Evolutionary conservation across 179 eudicot genomes (phyloP).

Genomic region (Beta corolliflora): DNA sequence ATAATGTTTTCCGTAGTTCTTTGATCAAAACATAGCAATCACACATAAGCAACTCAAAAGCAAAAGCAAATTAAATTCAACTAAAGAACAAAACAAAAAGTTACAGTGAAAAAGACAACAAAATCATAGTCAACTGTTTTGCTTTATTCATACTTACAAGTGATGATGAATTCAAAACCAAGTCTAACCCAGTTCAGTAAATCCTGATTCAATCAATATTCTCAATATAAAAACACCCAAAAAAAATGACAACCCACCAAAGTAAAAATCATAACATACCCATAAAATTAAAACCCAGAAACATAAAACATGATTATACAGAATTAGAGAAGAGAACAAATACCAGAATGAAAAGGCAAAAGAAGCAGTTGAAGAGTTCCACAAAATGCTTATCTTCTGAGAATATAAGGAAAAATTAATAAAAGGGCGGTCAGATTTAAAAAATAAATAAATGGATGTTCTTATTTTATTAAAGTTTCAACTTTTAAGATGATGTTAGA

Average conservation of each 20-base stretch:
- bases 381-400: slow-evolving; percentile 13
- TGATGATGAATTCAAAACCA: not conserved
- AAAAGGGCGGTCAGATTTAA: slow-evolving; percentile 12
- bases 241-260: slow-evolving; percentile 5
- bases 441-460: not conserved
- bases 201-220: slow-evolving; percentile 14
- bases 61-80: not conserved
- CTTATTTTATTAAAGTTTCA: not conserved
- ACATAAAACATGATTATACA: not conserved
- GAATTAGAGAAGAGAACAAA: not conserved
- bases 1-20: not conserved
- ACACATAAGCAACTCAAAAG: too few species aligned
- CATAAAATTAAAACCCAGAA: not conserved
- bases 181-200: slow-evolving; percentile 17
- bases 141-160: not conserved
- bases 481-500: slow-evolving; percentile 13
- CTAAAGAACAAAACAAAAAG: not conserved
- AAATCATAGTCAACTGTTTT: not conserved
- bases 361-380: slow-evolving; percentile 10
- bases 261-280: not conserved
- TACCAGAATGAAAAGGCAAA: slow-evolving; percentile 5
- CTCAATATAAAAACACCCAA: not conserved
- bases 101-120: not conserved
- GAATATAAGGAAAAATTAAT: not conserved
- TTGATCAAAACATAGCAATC: too few species aligned